Percentiles rank a stretch among this genome's conserved stretches.
Conservation (phyloP, 352 stramenopile genomes). For the Peronospora farinosa region DNA sequence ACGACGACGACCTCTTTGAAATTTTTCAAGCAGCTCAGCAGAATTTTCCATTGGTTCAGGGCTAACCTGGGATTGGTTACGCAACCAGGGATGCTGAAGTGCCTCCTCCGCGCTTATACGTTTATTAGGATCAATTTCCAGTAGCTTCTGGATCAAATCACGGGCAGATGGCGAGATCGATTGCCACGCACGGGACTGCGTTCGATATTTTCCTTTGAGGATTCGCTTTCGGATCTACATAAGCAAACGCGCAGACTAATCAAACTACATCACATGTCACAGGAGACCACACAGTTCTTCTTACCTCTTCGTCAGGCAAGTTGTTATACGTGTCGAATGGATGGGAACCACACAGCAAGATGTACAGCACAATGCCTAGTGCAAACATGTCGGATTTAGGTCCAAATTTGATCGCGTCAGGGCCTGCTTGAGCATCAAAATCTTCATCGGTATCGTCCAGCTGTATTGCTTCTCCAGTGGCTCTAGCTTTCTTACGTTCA, state of each 20-base stretch:
- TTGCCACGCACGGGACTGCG: constrained; percentile 65
- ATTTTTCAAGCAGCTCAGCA: constrained; percentile 67
- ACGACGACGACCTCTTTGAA: constrained; percentile 66
- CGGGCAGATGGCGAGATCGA: constrained; percentile 53
- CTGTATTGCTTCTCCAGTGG: constrained; percentile 12
- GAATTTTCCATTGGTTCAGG: constrained; percentile 57
- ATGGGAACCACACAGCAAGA: constrained; percentile 76
- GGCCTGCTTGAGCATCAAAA: constrained; percentile 24
- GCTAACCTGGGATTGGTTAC: constrained; percentile 47
- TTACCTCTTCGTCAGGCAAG: constrained; percentile 72
- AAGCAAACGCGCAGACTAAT: constrained; percentile 3
- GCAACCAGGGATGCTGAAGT: constrained; percentile 66
- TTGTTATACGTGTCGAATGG: constrained; percentile 86
- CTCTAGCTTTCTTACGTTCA: constrained; percentile 17
- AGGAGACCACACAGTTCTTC: background rate
- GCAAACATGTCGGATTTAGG: constrained; percentile 80
- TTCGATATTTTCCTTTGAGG: constrained; percentile 69
- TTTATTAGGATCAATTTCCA: constrained; percentile 56
- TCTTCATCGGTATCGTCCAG: constrained; percentile 29
- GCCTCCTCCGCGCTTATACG: constrained; percentile 63
- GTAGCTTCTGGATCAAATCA: constrained; percentile 67
- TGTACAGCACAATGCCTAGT: constrained; percentile 78
- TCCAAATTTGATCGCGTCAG: constrained; percentile 45
- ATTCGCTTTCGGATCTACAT: constrained; percentile 71
- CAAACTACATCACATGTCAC: background rate